Percentiles rank a stretch among this genome's conserved stretches.
These are phyloP conservation scores for Cryptosporidium canis DNA, from an alignment of 169 alveolate species.

Conservation along the genomic window DNA sequence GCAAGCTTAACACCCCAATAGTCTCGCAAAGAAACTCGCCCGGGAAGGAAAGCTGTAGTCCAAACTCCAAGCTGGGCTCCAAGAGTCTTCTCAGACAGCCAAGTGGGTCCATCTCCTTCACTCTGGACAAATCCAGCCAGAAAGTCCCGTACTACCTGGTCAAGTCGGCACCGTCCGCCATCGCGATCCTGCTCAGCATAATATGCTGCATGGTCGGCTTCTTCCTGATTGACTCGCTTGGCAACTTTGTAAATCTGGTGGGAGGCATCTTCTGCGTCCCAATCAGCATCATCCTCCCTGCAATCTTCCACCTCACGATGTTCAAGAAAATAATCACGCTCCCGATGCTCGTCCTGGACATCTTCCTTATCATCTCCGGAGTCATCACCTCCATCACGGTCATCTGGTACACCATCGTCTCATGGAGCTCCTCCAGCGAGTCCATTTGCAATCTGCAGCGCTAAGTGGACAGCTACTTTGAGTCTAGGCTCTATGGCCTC, in stretches of 20 bases:
- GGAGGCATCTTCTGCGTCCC: slow-evolving; percentile 68
- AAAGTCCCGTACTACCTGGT: not conserved
- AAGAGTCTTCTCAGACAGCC: slow-evolving; percentile 31
- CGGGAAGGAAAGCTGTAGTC: not conserved
- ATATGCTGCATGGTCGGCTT: slow-evolving; percentile 33
- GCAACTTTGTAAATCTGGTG: slow-evolving; percentile 67
- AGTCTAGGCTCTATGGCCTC: too few species aligned
- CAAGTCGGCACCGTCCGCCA: slow-evolving; percentile 32
- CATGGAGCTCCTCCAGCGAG: slow-evolving; percentile 44
- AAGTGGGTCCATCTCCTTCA: slow-evolving; percentile 51
- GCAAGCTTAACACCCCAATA: not conserved
- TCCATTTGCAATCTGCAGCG: slow-evolving; percentile 15
- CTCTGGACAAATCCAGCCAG: not conserved
- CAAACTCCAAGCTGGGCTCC: slow-evolving; percentile 27
- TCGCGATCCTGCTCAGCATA: slow-evolving; percentile 8
- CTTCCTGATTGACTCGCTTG: slow-evolving; percentile 48
- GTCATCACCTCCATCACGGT: slow-evolving; percentile 17
- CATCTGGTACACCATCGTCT: slow-evolving; percentile 41
- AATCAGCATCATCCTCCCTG: slow-evolving; percentile 60
- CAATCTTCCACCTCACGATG: slow-evolving; percentile 21
- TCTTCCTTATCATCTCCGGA: slow-evolving; percentile 15
- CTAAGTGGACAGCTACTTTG: not conserved
- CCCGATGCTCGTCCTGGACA: not conserved
- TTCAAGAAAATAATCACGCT: not conserved
- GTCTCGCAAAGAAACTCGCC: not conserved